These are phyloP conservation scores for Candida sojae DNA, from an alignment of 1,139 yeast species.

Conservation along the genomic window DNA sequence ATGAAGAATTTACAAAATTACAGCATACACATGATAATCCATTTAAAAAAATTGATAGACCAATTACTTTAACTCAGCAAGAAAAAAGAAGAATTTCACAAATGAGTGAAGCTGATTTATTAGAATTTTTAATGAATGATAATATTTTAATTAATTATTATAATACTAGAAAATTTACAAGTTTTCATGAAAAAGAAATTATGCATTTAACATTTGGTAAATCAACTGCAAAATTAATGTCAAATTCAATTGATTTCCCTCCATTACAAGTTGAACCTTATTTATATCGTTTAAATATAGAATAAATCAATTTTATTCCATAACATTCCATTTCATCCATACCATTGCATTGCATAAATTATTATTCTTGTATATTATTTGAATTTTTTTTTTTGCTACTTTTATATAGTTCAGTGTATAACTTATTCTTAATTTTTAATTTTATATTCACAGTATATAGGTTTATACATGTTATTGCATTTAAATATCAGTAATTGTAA, in stretches of 20 bases:
- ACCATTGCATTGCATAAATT: too few relatives aligned
- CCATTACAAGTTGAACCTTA: constrained; percentile 39
- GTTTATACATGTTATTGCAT: too few relatives aligned
- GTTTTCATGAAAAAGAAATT: constrained; percentile 39
- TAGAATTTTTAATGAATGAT: constrained; percentile 33
- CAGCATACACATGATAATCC: constrained; percentile 17
- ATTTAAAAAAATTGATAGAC: constrained; percentile 9
- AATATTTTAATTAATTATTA: constrained; percentile 33
- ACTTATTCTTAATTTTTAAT: too few relatives aligned
- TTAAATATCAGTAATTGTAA: too few relatives aligned
- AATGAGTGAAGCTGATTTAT: constrained; percentile 25
- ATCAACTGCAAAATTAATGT: constrained; percentile 27
- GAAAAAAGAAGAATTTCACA: constrained; percentile 22
- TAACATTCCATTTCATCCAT: too few relatives aligned
- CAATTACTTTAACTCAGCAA: constrained; percentile 17
- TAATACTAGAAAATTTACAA: constrained; percentile 31
- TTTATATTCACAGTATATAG: too few relatives aligned
- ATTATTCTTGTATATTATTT: too few relatives aligned
- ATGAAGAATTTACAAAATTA: constrained; percentile 21
- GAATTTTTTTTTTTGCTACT: too few relatives aligned
- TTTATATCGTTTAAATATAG: constrained; percentile 1
- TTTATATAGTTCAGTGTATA: too few relatives aligned
- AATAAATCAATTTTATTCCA: background rate
- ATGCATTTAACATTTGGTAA: constrained; percentile 33
- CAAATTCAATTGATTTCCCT: constrained; percentile 26